phyloP scores from a whole-genome alignment of 1,284 basidiomycete species.

The Papiliotrema fonsecae region DNA sequence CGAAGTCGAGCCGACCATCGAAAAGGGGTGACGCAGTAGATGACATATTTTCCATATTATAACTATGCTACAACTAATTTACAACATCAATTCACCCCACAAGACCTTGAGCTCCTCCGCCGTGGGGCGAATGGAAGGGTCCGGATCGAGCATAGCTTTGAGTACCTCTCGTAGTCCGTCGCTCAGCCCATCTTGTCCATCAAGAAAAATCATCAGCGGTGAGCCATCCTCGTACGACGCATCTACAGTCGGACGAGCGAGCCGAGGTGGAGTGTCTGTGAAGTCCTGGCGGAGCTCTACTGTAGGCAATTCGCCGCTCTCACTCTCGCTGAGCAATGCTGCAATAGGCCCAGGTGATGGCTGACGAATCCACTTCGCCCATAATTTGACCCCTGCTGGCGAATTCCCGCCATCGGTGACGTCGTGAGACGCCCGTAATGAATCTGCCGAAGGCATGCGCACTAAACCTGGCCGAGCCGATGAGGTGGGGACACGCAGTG shows the following conservation, averaged over 20 bases:
- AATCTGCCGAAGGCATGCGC: slow-evolving; percentile 31
- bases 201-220: slow-evolving; percentile 29
- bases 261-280: background rate
- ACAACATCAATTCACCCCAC: slow-evolving; percentile 25
- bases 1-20: too few species aligned
- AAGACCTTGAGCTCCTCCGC: slow-evolving; percentile 27
- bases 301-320: background rate
- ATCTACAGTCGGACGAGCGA: background rate
- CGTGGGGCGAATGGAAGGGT: slow-evolving; percentile 24
- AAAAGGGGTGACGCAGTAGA: slow-evolving; percentile 39
- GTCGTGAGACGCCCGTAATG: slow-evolving; percentile 29
- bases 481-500: slow-evolving; percentile 24
- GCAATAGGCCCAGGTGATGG: slow-evolving; percentile 4
- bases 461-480: slow-evolving; percentile 9
- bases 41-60: slow-evolving; percentile 28
- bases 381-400: slow-evolving; percentile 30
- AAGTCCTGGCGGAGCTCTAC: background rate
- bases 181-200: slow-evolving; percentile 22
- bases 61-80: background rate
- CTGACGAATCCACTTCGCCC: slow-evolving; percentile 32
- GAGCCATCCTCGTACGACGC: slow-evolving; percentile 31
- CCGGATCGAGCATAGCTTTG: slow-evolving; percentile 34
- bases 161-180: slow-evolving; percentile 29
- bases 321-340: slow-evolving; percentile 8
- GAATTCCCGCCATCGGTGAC: slow-evolving; percentile 11